These are phyloP conservation scores for Moniliophthora roreri DNA, from an alignment of 1,284 basidiomycete genomes.

Conservation along the genomic window DNA sequence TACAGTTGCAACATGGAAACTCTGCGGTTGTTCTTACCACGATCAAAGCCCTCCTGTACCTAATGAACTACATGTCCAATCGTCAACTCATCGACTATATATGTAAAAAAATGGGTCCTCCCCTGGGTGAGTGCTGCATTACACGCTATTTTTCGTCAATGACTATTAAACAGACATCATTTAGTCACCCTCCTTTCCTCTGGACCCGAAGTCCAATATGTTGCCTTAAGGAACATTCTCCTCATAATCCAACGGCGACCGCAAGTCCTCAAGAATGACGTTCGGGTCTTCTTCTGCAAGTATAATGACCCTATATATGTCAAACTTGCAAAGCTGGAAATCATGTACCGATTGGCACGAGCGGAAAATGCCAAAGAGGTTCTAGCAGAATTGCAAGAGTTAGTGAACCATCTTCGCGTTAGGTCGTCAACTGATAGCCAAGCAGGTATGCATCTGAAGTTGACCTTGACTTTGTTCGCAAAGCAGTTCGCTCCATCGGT, in stretches of 20 bases:
- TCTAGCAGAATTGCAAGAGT: slow-evolving; percentile 94
- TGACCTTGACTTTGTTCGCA: slow-evolving; percentile 97
- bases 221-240: slow-evolving; percentile 94
- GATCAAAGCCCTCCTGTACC: slow-evolving; percentile 92
- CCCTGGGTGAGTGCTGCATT: slow-evolving; percentile 63
- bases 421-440: not conserved
- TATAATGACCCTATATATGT: slow-evolving; percentile 99
- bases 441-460: slow-evolving; percentile 95
- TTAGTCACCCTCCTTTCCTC: slow-evolving; percentile 92
- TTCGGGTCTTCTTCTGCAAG: slow-evolving; percentile 99
- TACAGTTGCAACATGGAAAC: slow-evolving; percentile 90
- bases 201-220: slow-evolving; percentile 98
- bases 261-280: slow-evolving; percentile 91
- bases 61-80: slow-evolving; percentile 99
- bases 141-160: not conserved
- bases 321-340: slow-evolving; percentile 97
- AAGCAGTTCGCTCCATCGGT: slow-evolving; percentile 95
- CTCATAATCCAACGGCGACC: slow-evolving; percentile 96
- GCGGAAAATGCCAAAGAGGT: slow-evolving; percentile 92
- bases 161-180: slow-evolving; percentile 12
- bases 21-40: slow-evolving; percentile 94
- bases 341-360: slow-evolving; percentile 94
- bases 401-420: slow-evolving; percentile 26
- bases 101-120: slow-evolving; percentile 97
- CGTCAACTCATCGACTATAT: slow-evolving; percentile 83